phyloP scores from a whole-genome alignment of 192 early-diverging fungal genomes.

The Coemansia sp. region DNA sequence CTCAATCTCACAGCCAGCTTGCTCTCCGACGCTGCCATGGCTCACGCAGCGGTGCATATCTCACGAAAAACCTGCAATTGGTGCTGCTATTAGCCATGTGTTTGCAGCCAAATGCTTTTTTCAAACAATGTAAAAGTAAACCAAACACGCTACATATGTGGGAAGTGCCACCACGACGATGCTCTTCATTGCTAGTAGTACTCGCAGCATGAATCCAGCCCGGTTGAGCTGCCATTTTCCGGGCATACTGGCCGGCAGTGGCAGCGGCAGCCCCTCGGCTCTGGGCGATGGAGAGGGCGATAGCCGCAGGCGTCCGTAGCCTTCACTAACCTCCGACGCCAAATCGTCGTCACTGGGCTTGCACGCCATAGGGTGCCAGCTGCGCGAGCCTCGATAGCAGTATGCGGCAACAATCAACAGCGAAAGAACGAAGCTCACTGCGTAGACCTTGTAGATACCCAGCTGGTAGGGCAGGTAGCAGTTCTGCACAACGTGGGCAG shows the following conservation, averaged over 20 bases:
- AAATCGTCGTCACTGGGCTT: not conserved
- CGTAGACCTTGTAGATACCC: constrained; percentile 55
- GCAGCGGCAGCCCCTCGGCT: not conserved
- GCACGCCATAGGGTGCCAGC: not conserved
- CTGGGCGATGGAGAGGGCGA: not conserved
- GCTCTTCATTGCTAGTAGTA: not conserved
- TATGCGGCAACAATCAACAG: constrained; percentile 4
- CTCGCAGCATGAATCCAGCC: not conserved
- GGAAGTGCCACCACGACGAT: constrained; percentile 18
- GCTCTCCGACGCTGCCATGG: too few species aligned
- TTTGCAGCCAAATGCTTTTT: too few species aligned
- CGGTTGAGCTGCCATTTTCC: not conserved
- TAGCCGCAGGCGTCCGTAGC: not conserved
- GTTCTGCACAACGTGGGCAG: constrained; percentile 45
- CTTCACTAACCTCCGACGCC: not conserved
- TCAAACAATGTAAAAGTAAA: constrained; percentile 16
- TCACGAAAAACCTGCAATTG: too few species aligned
- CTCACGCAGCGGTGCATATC: too few species aligned
- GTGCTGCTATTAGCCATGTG: too few species aligned
- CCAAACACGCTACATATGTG: constrained; percentile 6
- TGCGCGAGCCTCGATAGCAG: constrained; percentile 9
- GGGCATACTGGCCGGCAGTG: not conserved
- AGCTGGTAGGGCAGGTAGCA: constrained; percentile 73
- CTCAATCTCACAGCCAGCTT: too few species aligned
- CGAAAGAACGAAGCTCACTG: constrained; percentile 10